Base-by-base conservation (phyloP, 352 stramenopile species). In the Globisporangium takayamanum region DNA sequence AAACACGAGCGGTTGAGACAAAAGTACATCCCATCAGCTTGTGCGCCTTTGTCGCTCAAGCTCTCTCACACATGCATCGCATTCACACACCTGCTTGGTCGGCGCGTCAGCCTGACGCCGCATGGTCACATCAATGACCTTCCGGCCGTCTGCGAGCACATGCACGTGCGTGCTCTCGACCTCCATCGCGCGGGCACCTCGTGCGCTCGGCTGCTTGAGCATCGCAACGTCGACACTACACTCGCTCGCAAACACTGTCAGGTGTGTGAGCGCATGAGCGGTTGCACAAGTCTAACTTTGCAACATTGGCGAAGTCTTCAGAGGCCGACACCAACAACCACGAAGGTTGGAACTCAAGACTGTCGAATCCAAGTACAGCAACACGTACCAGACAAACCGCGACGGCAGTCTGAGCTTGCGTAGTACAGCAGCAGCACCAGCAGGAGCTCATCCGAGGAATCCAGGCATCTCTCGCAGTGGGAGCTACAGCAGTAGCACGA, bases 81-180 rank as follows among this genome's bases (percentile, higher is more conserved):
- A 51, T 47, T 2, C 49, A 67, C 59, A 36, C 68, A 53, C 52
- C 52, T 69, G 44, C 18, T 54, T 59, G 49, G 30, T 15, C 15
- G 33, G 12, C 0, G 41, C 39, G 18, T 57, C 48, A 14, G 42
- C 52, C 6, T 63, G 57, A 8, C 64, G 69, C 7, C 74, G 62
- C 54, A 88, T 64, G 7, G 73, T 84, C 45, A 83, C 66, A 22
- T 87, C 77, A 57, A 87, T 74, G 20, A 88, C 28, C 49, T 78
- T 85, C 47, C 80, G 76, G 30, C 77, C 75, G 44, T 78, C 70
- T 0, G 72, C 55, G 26, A 67, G 59, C 25, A 71, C 62, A 39
- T 70, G 68, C 22, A 83, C 66, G 5, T 59, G 62, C 16, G 73
- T 80, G 54, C 67, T 83, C 57, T 78, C 79, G 36, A 87, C 58